Percentiles rank a stretch among this genome's conserved stretches.
Conservation (phyloP, 192 early-diverging fungal genomes). For the Funneliformis mosseae region DNA sequence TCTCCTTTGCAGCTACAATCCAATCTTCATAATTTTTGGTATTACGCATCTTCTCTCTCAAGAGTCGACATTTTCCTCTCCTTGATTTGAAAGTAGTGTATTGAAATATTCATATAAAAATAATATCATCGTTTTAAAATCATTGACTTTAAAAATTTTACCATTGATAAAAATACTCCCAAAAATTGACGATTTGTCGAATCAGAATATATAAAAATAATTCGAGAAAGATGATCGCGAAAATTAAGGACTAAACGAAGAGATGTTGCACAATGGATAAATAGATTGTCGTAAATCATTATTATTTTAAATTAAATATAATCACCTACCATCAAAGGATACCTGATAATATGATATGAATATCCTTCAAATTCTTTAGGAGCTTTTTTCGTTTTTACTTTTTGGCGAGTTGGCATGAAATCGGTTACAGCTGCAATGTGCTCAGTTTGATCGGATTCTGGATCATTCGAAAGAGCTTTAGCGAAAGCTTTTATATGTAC, state of each 20-base stretch:
- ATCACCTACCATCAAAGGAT: constrained; percentile 54
- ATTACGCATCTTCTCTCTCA: constrained; percentile 54
- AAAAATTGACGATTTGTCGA: constrained; percentile 62
- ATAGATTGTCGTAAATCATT: neutral
- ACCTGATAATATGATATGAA: constrained; percentile 52
- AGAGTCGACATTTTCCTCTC: constrained; percentile 54
- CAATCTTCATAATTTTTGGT: constrained; percentile 65
- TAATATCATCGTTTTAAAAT: neutral
- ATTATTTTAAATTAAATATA: neutral
- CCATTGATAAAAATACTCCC: constrained; percentile 67
- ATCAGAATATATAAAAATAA: constrained; percentile 59
- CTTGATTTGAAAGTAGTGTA: constrained; percentile 31
- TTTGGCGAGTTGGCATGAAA: constrained; percentile 48
- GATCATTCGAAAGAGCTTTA: constrained; percentile 49
- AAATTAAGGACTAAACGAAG: constrained; percentile 50
- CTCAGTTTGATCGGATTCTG: constrained; percentile 43
- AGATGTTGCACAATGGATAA: neutral
- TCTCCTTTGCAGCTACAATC: constrained; percentile 54
- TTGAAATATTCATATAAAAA: neutral
- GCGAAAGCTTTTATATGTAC: constrained; percentile 50
- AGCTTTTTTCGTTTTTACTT: constrained; percentile 33
- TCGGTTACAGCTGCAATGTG: constrained; percentile 57
- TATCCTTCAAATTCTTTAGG: constrained; percentile 41
- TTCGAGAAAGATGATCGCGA: constrained; percentile 62
- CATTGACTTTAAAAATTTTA: constrained; percentile 27